Percentiles rank a stretch among this genome's conserved stretches.
These are phyloP conservation scores for Boletus tomentosulus DNA, from an alignment of 768 basidiomycete genomes.

Conservation along the genomic window DNA sequence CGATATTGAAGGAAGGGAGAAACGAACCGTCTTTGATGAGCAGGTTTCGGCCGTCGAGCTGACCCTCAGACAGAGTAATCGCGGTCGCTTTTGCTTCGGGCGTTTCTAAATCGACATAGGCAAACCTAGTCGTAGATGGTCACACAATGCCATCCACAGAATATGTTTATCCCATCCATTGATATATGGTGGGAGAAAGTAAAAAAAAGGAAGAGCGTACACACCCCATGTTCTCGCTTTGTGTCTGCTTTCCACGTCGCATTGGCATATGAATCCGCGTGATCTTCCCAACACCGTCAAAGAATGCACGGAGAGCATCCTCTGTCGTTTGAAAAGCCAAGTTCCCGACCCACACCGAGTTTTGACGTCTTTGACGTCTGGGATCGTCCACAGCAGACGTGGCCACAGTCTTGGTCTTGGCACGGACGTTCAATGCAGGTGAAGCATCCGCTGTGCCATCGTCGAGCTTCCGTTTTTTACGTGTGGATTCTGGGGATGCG, in stretches of 20 bases:
- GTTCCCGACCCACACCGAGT: constrained; percentile 97
- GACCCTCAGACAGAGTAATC: constrained; percentile 76
- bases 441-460: constrained; percentile 6
- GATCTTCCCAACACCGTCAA: constrained; percentile 67
- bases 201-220: constrained; percentile 24
- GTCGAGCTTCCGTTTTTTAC: constrained; percentile 48
- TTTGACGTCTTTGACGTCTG: constrained; percentile 52
- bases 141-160: constrained; percentile 3
- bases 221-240: constrained; percentile 76
- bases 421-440: neutral
- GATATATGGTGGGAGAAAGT: neutral
- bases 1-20: neutral
- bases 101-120: constrained; percentile 91
- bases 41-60: constrained; percentile 78
- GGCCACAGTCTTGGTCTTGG: neutral
- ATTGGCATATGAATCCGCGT: constrained; percentile 85
- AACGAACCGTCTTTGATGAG: constrained; percentile 87
- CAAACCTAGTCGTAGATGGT: constrained; percentile 57
- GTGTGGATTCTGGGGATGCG: constrained; percentile 9
- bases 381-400: constrained; percentile 7
- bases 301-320: constrained; percentile 66
- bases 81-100: constrained; percentile 70
- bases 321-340: constrained; percentile 84
- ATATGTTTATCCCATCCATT: neutral
- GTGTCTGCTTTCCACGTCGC: constrained; percentile 51